These are phyloP conservation scores for Hypseocharis bilobata DNA, from an alignment of 441 rosid genomes.

Conservation along the genomic window DNA sequence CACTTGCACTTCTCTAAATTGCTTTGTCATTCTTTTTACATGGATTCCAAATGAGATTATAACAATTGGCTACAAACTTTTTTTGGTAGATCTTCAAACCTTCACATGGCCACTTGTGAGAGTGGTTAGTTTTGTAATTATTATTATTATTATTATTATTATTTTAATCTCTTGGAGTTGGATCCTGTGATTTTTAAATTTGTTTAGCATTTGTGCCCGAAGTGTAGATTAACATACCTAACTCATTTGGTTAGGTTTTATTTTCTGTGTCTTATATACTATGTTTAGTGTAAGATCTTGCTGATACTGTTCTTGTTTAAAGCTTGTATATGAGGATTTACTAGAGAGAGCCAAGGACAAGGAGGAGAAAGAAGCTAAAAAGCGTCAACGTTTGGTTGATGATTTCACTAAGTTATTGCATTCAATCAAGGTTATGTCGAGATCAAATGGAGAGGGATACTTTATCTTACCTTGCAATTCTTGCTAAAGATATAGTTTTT, in stretches of 20 bases:
- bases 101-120: not conserved
- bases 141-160: too few relatives aligned
- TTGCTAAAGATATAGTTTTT: slow-evolving; percentile 5
- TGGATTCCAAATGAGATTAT: too few relatives aligned
- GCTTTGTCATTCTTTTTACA: not conserved
- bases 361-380: slow-evolving; percentile 91
- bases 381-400: slow-evolving; percentile 77
- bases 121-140: not conserved
- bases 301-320: slow-evolving; percentile 19
- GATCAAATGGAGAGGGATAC: not conserved
- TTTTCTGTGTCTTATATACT: not conserved
- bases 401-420: slow-evolving; percentile 59
- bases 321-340: slow-evolving; percentile 82
- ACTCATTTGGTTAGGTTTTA: slow-evolving; percentile 1
- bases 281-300: not conserved
- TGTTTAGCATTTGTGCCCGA: not conserved
- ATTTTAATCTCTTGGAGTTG: not conserved
- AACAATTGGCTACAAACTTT: too few relatives aligned
- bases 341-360: slow-evolving; percentile 82
- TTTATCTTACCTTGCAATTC: not conserved
- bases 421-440: slow-evolving; percentile 51
- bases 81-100: not conserved
- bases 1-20: not conserved
- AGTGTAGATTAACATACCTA: not conserved
- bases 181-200: not conserved